Evolutionary conservation across 306 rosid genomes (phyloP), one percentile per base, ranked within the genome.

Genomic region (Argentina anserina): DNA sequence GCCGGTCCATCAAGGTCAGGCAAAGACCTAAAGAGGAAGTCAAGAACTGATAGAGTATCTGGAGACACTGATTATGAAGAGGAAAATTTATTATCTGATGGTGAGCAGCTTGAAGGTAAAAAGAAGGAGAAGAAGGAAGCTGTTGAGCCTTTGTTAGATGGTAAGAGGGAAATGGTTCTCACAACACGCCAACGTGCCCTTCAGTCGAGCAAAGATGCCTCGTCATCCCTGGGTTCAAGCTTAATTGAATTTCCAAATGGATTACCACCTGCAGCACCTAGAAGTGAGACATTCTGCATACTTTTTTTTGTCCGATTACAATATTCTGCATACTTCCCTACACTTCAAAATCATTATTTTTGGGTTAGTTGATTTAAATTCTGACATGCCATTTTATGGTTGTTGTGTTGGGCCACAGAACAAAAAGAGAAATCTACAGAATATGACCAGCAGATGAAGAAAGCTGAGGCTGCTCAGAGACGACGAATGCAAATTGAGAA

Each of bases 221-320:
- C 96, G 25, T 82, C 89, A 9, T 61, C 89, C 66, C 76, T 86
- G 67, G 89, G 92, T 66, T 70, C 85, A 64, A 87, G 88, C 75
- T 71, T 91, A 75, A 84, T 95, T 2, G 97, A 95, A 79, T 95
- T 91, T 83, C 99, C 97, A n/a, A 90, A 95, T 53, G 99, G 99
- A 70, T 82, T 95, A 68, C 97, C 97, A 6, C 97, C 97, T 73
- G 97, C 93, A 46, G 93, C 97, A 1, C 78, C 99, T 46, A 87
- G 99, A 88, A 95, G 97, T 95, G 84, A 87, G 99, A 73, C 61
- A 82, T 73, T 73, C 50, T 46, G 40, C 26, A n/a, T n/a, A n/a
- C n/a, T n/a, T n/a, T n/a, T n/a, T n/a, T n/a, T n/a, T n/a, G n/a
- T n/a, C n/a, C n/a, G n/a, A n/a, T n/a, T n/a, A n/a, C n/a, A n/a